Percentiles rank a stretch among this genome's conserved stretches.
Evolutionary conservation across 1,139 yeast genomes (phyloP).

Genomic region (Arxiozyma heterogenica): DNA sequence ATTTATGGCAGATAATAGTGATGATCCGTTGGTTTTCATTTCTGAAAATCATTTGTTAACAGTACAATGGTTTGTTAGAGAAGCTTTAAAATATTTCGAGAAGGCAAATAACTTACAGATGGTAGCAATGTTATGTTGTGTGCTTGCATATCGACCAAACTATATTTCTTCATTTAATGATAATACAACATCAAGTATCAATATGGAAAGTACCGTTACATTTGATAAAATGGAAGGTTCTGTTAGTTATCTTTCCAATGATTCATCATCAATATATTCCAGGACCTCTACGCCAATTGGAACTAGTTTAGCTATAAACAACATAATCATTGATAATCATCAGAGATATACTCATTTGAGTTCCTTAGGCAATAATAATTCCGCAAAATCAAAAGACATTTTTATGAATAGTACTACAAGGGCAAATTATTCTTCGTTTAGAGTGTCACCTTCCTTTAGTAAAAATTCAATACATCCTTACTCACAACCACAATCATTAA

Average conservation of each 20-base stretch:
- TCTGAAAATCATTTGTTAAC: constrained; percentile 89
- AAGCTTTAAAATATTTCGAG: constrained; percentile 60
- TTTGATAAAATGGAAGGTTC: constrained; percentile 13
- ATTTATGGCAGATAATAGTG: constrained; percentile 20
- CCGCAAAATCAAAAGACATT: background rate
- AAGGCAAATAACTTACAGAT: constrained; percentile 63
- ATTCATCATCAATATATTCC: background rate
- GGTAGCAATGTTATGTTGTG: constrained; percentile 83
- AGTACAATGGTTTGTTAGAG: constrained; percentile 58
- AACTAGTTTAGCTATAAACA: background rate
- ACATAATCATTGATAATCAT: background rate
- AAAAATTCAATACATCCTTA: background rate
- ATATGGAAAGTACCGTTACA: constrained; percentile 16
- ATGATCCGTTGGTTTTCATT: constrained; percentile 35
- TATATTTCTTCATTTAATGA: background rate
- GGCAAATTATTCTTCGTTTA: background rate
- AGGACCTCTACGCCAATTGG: background rate
- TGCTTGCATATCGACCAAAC: constrained; percentile 27
- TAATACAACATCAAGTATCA: background rate
- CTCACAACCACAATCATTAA: background rate
- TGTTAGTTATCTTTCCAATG: constrained; percentile 8
- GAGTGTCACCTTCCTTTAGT: background rate
- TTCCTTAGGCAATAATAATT: background rate
- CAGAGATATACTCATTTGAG: background rate
- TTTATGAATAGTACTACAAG: constrained; percentile 1